Conservation (phyloP, 1,284 basidiomycete genomes). For the Omphalotus olearius region DNA sequence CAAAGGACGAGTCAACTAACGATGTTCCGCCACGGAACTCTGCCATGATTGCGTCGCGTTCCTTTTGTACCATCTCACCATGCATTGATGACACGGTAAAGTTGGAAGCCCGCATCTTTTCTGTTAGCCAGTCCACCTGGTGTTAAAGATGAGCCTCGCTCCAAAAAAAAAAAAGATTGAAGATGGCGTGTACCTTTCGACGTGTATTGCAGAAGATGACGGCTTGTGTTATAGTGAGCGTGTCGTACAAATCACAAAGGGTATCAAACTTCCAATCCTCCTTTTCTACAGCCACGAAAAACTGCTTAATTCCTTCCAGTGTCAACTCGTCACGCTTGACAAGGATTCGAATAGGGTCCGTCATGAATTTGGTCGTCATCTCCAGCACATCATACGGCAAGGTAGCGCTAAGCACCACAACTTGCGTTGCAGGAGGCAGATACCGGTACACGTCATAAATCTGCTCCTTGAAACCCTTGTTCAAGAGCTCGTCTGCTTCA, state of each 20-base stretch:
- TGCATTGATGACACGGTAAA: slow-evolving; percentile 98
- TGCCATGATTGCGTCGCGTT: slow-evolving; percentile 97
- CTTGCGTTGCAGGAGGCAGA: slow-evolving; percentile 97
- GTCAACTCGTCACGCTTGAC: slow-evolving; percentile 99
- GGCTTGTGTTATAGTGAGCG: slow-evolving; percentile 98
- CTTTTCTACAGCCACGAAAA: slow-evolving; percentile 99
- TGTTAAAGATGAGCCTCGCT: slow-evolving; percentile 2
- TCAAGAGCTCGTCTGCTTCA: slow-evolving; percentile 96
- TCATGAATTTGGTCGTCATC: slow-evolving; percentile 99
- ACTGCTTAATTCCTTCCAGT: slow-evolving; percentile 99
- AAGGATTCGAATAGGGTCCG: slow-evolving; percentile 95
- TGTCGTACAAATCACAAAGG: slow-evolving; percentile 97
- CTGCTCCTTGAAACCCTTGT: slow-evolving; percentile 99
- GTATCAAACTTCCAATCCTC: slow-evolving; percentile 99
- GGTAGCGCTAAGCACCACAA: slow-evolving; percentile 94
- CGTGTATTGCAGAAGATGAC: slow-evolving; percentile 99
- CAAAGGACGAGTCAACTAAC: slow-evolving; percentile 42
- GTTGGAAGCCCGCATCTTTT: slow-evolving; percentile 97
- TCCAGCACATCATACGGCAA: slow-evolving; percentile 97
- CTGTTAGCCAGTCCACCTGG: slow-evolving; percentile 97
- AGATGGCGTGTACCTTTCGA: slow-evolving; percentile 69
- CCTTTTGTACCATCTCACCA: slow-evolving; percentile 98
- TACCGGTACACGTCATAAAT: slow-evolving; percentile 99
- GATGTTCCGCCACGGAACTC: slow-evolving; percentile 96
- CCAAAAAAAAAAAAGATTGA: background rate